Conservation (phyloP, 1,284 basidiomycete species). For the Exobasidium rhododendri region DNA sequence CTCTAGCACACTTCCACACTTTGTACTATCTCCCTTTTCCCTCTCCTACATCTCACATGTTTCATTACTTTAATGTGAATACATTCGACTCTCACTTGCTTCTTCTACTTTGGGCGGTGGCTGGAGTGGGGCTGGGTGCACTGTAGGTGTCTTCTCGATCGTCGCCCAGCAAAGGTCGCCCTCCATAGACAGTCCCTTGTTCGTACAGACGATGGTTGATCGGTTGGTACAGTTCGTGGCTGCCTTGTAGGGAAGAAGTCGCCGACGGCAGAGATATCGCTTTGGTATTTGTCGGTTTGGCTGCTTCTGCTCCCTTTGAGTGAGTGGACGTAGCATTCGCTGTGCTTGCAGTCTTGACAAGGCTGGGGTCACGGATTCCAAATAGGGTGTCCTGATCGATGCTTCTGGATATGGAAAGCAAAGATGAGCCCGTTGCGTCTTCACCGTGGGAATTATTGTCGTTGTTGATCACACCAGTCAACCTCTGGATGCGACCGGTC, state of each 20-base stretch:
- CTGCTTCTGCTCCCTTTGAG: background rate
- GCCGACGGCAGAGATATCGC: slow-evolving; percentile 1
- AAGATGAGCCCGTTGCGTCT: background rate
- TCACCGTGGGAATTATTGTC: background rate
- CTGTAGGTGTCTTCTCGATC: slow-evolving; percentile 40
- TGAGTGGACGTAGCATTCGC: background rate
- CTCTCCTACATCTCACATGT: slow-evolving; percentile 1
- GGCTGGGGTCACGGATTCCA: slow-evolving; percentile 24
- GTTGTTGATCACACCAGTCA: background rate
- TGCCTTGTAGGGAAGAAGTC: background rate
- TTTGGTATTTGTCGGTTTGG: background rate
- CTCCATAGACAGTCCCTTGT: slow-evolving; percentile 40
- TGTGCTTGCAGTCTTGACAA: background rate
- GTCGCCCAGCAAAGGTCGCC: slow-evolving; percentile 31
- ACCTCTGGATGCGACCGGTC: background rate
- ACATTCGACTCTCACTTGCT: background rate
- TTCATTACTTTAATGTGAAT: background rate
- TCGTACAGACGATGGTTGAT: slow-evolving; percentile 29
- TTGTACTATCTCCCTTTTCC: slow-evolving; percentile 7
- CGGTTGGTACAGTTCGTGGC: background rate
- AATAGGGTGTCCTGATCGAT: slow-evolving; percentile 52
- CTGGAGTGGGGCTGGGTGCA: slow-evolving; percentile 41
- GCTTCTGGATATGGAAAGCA: slow-evolving; percentile 16
- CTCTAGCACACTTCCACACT: background rate
- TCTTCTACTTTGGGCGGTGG: background rate